A percentile compares a stretch with the other conserved stretches of the same genome.
Evolutionary conservation across 345 rosid species (phyloP).

Genomic region (Eucalyptus pauciflora): DNA sequence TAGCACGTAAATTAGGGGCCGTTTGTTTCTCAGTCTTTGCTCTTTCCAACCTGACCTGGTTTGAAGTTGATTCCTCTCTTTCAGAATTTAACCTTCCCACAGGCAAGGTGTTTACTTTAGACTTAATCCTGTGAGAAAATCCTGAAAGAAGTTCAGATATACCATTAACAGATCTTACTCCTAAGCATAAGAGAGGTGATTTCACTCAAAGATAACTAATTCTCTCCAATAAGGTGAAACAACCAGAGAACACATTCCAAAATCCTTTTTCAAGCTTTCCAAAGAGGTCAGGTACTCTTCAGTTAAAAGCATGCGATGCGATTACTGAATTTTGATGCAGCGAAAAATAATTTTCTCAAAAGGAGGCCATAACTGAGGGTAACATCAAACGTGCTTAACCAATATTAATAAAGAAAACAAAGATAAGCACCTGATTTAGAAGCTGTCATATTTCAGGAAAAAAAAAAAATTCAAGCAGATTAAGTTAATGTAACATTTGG

Average conservation of each 20-base stretch:
- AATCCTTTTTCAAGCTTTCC: background rate
- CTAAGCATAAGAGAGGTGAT: background rate
- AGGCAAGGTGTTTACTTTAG: constrained; percentile 21
- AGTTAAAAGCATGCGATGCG: background rate
- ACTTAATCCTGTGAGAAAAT: constrained; percentile 7
- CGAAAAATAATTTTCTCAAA: background rate
- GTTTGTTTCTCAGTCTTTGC: constrained; percentile 67
- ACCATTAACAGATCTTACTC: background rate
- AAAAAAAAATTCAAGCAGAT: background rate
- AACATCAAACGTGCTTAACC: background rate
- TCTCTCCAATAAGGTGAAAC: background rate
- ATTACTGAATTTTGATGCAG: background rate
- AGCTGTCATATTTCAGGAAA: background rate
- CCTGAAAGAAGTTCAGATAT: constrained; percentile 18
- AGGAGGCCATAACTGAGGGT: background rate
- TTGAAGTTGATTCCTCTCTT: constrained; percentile 25
- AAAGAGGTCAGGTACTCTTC: background rate
- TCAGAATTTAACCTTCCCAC: constrained; percentile 15
- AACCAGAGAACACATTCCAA: background rate
- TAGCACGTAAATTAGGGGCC: constrained; percentile 44
- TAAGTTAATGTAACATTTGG: background rate
- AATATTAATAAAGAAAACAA: background rate
- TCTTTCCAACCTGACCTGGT: constrained; percentile 46
- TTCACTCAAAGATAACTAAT: background rate
- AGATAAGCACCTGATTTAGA: background rate